Percentiles rank a stretch among this genome's conserved stretches.
Conservation (phyloP, 225 moss, liverwort and hornwort species). For the Straminergon stramineum region DNA sequence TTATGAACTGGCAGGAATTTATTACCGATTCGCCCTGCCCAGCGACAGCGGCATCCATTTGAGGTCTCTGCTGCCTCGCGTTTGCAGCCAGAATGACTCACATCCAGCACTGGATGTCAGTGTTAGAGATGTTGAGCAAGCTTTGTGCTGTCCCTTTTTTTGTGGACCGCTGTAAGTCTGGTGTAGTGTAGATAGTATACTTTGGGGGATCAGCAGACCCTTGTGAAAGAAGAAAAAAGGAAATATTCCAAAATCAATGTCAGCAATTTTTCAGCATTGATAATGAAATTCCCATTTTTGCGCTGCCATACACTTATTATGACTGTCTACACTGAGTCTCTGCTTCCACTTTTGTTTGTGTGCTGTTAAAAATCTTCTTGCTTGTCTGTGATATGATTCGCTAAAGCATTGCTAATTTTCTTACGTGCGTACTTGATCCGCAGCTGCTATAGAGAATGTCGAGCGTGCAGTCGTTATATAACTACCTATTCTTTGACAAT, state of each 20-base stretch:
- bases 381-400: not conserved
- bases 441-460: not conserved
- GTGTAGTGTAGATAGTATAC: not conserved
- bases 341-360: not conserved
- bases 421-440: not conserved
- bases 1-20: not conserved
- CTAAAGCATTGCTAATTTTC: not conserved
- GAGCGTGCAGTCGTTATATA: not conserved
- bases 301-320: not conserved
- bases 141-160: conserved; percentile 5
- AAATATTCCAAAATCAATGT: not conserved
- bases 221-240: not conserved
- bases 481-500: not conserved
- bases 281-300: not conserved
- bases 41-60: conserved; percentile 2
- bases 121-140: conserved; percentile 20
- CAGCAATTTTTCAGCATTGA: not conserved
- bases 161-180: not conserved
- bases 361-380: not conserved
- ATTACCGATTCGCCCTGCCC: not conserved
- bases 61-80: conserved; percentile 3
- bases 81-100: conserved; percentile 18
- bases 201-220: not conserved
- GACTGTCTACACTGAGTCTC: not conserved
- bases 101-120: conserved; percentile 6